Conservation (phyloP, 345 rosid genomes). For the Euphorbia peplus region DNA sequence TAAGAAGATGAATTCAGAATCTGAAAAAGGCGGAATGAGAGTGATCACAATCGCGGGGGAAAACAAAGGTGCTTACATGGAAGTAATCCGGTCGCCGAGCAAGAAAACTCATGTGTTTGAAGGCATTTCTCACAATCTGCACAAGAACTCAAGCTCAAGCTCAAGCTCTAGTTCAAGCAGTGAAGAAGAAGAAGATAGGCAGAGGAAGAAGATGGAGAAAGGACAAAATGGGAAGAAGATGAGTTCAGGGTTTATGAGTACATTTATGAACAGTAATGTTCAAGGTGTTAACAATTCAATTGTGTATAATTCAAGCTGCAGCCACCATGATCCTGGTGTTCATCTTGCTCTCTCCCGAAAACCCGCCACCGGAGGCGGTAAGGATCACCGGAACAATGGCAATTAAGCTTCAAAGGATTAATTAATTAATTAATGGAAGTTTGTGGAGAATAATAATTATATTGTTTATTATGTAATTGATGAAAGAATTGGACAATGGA, state of each 20-base stretch:
- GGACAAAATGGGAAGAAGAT: conserved; percentile 19
- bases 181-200: conserved; percentile 28
- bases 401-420: conserved; percentile 4
- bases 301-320: conserved; percentile 56
- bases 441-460: neutral
- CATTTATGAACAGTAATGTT: conserved; percentile 81
- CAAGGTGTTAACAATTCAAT: conserved; percentile 91
- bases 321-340: conserved; percentile 83
- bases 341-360: conserved; percentile 55
- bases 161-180: conserved; percentile 23
- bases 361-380: conserved; percentile 17
- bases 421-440: neutral
- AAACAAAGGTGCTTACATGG: conserved; percentile 92
- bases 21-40: conserved; percentile 43
- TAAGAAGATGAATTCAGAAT: conserved; percentile 40
- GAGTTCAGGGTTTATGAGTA: conserved; percentile 40
- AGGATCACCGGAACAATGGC: conserved; percentile 43
- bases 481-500: conserved; percentile 20
- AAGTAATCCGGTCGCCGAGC: conserved; percentile 51
- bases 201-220: conserved; percentile 27
- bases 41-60: conserved; percentile 88
- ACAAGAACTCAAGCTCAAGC: conserved; percentile 24
- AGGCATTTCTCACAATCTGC: conserved; percentile 2
- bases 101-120: neutral
- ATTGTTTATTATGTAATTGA: neutral